A percentile compares a stretch with the other conserved stretches of the same genome.
phyloP scores from a whole-genome alignment of 805 yeast species.

The Starmerella floricola region DNA sequence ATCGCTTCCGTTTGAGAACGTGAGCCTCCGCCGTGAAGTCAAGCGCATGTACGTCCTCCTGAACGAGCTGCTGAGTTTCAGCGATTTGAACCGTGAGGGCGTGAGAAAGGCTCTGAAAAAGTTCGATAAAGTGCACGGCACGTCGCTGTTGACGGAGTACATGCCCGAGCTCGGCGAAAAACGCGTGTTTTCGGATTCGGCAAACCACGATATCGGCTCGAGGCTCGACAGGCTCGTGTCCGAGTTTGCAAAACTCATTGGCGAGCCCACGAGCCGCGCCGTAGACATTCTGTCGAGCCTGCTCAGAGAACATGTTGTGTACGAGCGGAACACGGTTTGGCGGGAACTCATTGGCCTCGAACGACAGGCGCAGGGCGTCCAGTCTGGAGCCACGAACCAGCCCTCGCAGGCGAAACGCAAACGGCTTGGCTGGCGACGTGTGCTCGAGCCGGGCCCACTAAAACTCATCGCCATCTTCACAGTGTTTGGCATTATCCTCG shows the following conservation, averaged over 20 bases:
- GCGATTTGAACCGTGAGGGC: conserved; percentile 79
- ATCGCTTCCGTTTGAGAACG: conserved; percentile 16
- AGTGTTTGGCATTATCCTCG: conserved; percentile 39
- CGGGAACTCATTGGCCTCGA: conserved; percentile 88
- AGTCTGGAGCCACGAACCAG: conserved; percentile 20
- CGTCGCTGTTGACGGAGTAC: conserved; percentile 48
- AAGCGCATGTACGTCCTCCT: conserved; percentile 53
- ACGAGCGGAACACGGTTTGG: conserved; percentile 98
- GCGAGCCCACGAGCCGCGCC: conserved; percentile 37
- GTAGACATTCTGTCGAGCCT: conserved; percentile 39
- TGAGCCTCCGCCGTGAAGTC: conserved; percentile 29
- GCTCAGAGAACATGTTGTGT: conserved; percentile 83
- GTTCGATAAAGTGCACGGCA: conserved; percentile 71
- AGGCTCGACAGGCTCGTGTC: conserved; percentile 43
- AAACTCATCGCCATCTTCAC: conserved; percentile 37
- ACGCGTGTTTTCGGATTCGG: conserved; percentile 42
- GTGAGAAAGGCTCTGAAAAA: conserved; percentile 82
- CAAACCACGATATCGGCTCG: conserved; percentile 39
- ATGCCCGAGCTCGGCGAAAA: conserved; percentile 37
- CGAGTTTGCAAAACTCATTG: conserved; percentile 42
- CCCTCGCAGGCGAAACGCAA: neutral
- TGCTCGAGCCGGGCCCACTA: neutral
- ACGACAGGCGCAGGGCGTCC: conserved; percentile 37
- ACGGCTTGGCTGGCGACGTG: neutral
- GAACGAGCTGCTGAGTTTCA: conserved; percentile 70